Conservation (phyloP, 768 basidiomycete species). For the Leccinum boreale region DNA sequence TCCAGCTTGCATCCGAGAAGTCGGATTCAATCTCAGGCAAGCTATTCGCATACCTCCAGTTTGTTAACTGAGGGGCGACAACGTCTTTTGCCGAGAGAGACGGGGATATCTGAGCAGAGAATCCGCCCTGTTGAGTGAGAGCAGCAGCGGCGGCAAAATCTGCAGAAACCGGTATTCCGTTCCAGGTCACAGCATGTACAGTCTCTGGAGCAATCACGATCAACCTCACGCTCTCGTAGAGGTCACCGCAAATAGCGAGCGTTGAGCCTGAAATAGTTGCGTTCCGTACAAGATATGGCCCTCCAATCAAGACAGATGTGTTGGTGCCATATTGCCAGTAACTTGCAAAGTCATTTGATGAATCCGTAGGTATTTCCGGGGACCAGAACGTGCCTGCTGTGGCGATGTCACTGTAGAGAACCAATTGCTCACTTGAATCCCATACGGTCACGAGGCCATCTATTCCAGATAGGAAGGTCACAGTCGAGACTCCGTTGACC, state of each 20-base stretch:
- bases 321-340: conserved; percentile 78
- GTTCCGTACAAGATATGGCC: conserved; percentile 61
- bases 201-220: conserved; percentile 60
- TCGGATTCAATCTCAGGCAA: conserved; percentile 60
- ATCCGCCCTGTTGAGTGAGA: conserved; percentile 40
- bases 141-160: conserved; percentile 29
- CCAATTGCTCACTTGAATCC: conserved; percentile 63
- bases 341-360: conserved; percentile 44
- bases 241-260: conserved; percentile 66
- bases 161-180: conserved; percentile 48
- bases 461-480: conserved; percentile 56
- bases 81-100: conserved; percentile 31
- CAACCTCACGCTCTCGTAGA: conserved; percentile 55
- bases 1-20: conserved; percentile 68
- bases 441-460: conserved; percentile 58
- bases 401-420: conserved; percentile 63
- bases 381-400: conserved; percentile 76
- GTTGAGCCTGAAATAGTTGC: conserved; percentile 46
- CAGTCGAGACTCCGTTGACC: conserved; percentile 35
- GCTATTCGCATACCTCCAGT: conserved; percentile 77
- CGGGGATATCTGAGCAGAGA: conserved; percentile 45
- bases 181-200: conserved; percentile 65
- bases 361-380: conserved; percentile 51
- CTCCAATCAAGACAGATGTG: conserved; percentile 58
- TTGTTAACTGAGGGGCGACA: conserved; percentile 46